Base-by-base conservation (phyloP, 2,329 filamentous ascomycete species). In the Hypoxylon sp. region DNA sequence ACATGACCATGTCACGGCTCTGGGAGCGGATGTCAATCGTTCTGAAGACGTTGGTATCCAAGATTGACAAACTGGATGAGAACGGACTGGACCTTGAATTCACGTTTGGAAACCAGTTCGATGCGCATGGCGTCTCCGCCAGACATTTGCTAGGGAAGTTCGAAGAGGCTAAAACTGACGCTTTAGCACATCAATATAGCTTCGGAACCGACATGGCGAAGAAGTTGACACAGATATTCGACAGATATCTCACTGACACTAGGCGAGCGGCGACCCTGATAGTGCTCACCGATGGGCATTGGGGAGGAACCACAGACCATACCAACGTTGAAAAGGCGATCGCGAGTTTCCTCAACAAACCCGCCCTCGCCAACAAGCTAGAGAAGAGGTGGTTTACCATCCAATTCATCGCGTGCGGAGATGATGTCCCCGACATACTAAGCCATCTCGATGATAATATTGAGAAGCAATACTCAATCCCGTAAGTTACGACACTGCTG, bases 71-170 rank as follows among this genome's bases (percentile, higher is more conserved):
- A n/a, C 42, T 45, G 11, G 55, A 55, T 12, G 36, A 52, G 7
- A 26, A 52, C 11, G 55, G 47, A 4, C 36, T 59, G 2, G 55
- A 56, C 31, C 29, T 53, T 11, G 31, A 45, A 16, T 59, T 59
- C 34, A 49, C 56, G 23, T 25, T 54, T 21, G 56, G 48, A 21
- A 21, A 35, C 15, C 20, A 44, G 3, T 15, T 30, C 11, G 41
- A 46, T 19, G 41, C 29, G 11, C 8, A 13, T 7, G 30, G 23
- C 8, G 30, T 31, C 8, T 36, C 42, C n/a, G 20, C 23, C 3
- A 52, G 19, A 5, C 19, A 41, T 12, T 8, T 51, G 6, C 5
- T 51, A 20, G 4, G 41, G 1, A 51, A 46, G 16, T 51, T 51
- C 26, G 32, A 32, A 15, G 29, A 9, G 2, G 48, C 41, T 11